Base-by-base conservation (phyloP, 106 monocot genomes). In the Acorus calamus region DNA sequence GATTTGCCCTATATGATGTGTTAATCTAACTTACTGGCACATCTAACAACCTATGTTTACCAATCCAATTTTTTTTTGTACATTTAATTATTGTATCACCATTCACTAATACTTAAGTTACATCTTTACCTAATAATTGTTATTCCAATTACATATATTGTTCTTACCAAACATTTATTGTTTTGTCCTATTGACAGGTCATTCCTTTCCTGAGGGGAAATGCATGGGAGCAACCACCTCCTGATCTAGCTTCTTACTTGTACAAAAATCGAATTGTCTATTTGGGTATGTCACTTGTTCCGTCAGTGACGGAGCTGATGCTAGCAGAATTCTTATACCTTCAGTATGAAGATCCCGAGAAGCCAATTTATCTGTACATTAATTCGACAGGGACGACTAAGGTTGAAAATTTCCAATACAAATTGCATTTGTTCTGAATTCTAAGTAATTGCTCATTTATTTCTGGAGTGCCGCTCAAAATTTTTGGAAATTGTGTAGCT, bases 351-450 rank as follows among this genome's bases (percentile, higher is more conserved):
- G 94, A 94, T 74, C 73, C 54, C 42, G 69, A 81, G 11, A 94
- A 87, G 62, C 94, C 94, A 44, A 87, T 94, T 65, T 94, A 90
- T 53, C 73, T 94, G 7, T 94, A 94, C 66, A 80, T 90, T 54
- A 87, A 94, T 72, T 94, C 94, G 10, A 94, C 94, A 47, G 94
- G 94, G 53, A 90, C 89, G 49, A 89, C 82, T 7, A 87, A 94
- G 89, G 94, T 87, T 11, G 69, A 43, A 14, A 55, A 28, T 50
- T 44, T 7, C 1, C 28, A 28, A 28, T 28, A 28, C 28, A 28
- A 28, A 28, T 28, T 28, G 28, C 28, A 28, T 28, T 28, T 28
- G 28, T 28, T 28, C 28, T 28, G 28, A 28, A 28, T 28, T 28
- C 28, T 28, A 1, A 28, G 28, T 28, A 28, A 28, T 28, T 28